Evolutionary conservation across 2,329 filamentous ascomycete genomes (phyloP).

Genomic region (Penicillium oxalicum): DNA sequence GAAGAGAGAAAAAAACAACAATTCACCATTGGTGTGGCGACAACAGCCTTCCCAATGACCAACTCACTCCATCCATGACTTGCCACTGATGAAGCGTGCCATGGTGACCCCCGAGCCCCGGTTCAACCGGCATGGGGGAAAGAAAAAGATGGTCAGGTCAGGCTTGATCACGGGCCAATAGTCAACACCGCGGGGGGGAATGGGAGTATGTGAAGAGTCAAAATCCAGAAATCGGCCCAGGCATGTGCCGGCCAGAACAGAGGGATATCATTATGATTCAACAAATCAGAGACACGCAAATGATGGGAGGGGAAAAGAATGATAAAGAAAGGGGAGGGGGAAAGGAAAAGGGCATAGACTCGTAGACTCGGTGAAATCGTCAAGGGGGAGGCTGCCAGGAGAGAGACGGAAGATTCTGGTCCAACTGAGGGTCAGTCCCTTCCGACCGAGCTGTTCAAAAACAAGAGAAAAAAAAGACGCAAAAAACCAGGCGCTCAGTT

Average conservation of each 20-base stretch:
- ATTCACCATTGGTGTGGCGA: too few species aligned
- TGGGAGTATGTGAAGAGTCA: slow-evolving; percentile 7
- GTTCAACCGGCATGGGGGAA: too few species aligned
- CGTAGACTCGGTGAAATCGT: slow-evolving; percentile 24
- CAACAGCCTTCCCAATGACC: too few species aligned
- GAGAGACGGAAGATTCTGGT: background rate
- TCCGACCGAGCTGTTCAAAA: slow-evolving; percentile 4
- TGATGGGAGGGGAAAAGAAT: background rate
- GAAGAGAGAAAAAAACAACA: too few species aligned
- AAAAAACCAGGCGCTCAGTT: too few species aligned
- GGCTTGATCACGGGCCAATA: too few species aligned
- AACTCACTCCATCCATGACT: too few species aligned
- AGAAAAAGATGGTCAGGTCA: too few species aligned
- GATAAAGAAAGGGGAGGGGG: slow-evolving; percentile 3
- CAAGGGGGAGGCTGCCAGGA: slow-evolving; percentile 7
- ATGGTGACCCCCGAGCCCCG: too few species aligned
- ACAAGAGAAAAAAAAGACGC: background rate
- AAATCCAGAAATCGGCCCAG: slow-evolving; percentile 12
- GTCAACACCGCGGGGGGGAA: background rate
- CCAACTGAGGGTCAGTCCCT: slow-evolving; percentile 7
- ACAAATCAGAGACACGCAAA: slow-evolving; percentile 18
- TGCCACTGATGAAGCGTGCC: too few species aligned
- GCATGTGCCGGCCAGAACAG: slow-evolving; percentile 19
- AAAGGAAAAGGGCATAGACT: slow-evolving; percentile 17
- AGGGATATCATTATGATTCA: slow-evolving; percentile 28